Percentiles rank a stretch among this genome's conserved stretches.
Conservation (phyloP, 106 monocot species). For the Iris macrosiphon region DNA sequence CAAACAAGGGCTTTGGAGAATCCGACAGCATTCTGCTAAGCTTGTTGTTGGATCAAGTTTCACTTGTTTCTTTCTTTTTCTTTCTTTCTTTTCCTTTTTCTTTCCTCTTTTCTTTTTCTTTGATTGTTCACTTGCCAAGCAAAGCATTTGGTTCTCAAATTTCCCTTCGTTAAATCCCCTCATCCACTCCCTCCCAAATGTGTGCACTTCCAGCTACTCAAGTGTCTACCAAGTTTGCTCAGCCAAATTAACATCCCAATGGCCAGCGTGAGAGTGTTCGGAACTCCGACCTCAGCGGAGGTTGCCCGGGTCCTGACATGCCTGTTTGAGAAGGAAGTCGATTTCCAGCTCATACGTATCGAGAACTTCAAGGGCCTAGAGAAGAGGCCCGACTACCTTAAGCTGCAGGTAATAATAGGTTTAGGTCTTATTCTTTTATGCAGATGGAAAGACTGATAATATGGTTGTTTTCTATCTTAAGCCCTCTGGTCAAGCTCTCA, state of each 20-base stretch:
- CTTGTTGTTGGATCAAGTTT: too few species aligned
- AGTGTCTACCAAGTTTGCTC: neutral
- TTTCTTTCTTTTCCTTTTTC: neutral
- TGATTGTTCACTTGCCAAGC: neutral
- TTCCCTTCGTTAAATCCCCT: neutral
- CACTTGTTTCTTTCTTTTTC: neutral
- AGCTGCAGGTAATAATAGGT: conserved; percentile 10
- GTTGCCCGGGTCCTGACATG: conserved; percentile 22
- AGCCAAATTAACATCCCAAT: conserved; percentile 3
- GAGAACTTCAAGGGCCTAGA: conserved; percentile 17
- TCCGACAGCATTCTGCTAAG: too few species aligned
- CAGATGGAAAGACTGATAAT: neutral
- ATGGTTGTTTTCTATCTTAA: neutral
- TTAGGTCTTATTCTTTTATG: neutral
- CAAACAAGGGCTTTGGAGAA: too few species aligned
- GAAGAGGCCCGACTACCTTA: conserved; percentile 18
- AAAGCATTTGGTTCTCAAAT: neutral
- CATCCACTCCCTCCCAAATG: neutral
- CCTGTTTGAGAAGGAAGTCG: conserved; percentile 30
- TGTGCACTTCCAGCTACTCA: neutral
- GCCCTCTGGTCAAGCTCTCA: conserved; percentile 18
- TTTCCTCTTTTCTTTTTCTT: neutral
- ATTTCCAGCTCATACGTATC: conserved; percentile 26
- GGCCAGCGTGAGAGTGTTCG: conserved; percentile 29
- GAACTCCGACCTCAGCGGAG: conserved; percentile 17